Base-by-base conservation (phyloP, 2,329 filamentous ascomycete species). In the Alternaria sp. region DNA sequence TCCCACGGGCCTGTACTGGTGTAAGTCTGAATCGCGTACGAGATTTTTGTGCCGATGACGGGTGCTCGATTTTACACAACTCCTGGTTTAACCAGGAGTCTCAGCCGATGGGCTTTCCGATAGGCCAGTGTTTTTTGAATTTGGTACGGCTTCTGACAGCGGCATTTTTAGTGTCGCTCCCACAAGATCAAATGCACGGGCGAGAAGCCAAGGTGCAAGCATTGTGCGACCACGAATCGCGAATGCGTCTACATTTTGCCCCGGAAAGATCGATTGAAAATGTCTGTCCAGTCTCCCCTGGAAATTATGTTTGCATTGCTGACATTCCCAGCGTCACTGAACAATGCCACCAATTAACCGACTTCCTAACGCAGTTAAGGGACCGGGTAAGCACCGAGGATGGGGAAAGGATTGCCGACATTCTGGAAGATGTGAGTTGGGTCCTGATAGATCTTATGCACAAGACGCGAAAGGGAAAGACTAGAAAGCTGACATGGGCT, bases 121-220 rank as follows among this genome's bases (percentile, higher is more conserved):
- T 61, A 59, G 55, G 50, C 53, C 43, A 21, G 15, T n/a, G 11
- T n/a, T 45, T 19, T 46, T 52, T 17, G 13, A 28, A 52, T 53
- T 40, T 53, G 36, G 46, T 50, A 55, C 30, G 17, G 28, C 55
- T 50, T 57, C 71, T 73, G 54, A 73, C 57, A 28, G 47, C n/a
- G 23, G 36, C 50, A 49, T 40, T 19, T 67, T 40, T 70, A 73
- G 71, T 82, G 80, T 68, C 79, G 80, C 32, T 68, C 69, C 57
- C 75, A 80, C 52, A 82, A 82, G 68, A 79, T 81, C 67, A 81
- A 80, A 62, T 82, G 80, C 65, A 77, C 77, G 44, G 80, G 80
- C 23, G 71, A 77, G 49, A 72, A 67, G 40, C 80, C 80, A 23
- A 55, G 63, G 6, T 81, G 80, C 63, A 75, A 76, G 47, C 78